Evolutionary conservation across 2,329 filamentous ascomycete genomes (phyloP).

Genomic region (Talaromyces sp.): DNA sequence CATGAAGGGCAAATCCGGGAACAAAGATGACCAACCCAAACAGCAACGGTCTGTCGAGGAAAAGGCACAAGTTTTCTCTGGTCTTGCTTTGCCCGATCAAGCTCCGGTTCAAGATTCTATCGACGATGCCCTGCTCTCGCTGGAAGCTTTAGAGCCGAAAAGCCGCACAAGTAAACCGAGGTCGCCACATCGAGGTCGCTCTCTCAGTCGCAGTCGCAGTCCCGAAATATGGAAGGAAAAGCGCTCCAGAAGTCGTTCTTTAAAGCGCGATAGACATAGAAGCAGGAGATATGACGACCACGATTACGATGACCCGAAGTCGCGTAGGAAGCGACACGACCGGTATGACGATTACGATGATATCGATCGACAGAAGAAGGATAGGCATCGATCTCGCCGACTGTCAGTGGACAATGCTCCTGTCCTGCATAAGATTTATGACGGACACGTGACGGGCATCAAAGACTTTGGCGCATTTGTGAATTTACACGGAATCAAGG

Average conservation of each 20-base stretch:
- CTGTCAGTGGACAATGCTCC: slow-evolving; percentile 75
- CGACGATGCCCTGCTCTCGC: slow-evolving; percentile 84
- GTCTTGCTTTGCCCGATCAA: slow-evolving; percentile 78
- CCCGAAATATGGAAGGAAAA: slow-evolving; percentile 43
- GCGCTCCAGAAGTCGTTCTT: slow-evolving; percentile 22
- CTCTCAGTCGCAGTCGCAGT: slow-evolving; percentile 49
- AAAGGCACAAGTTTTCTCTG: slow-evolving; percentile 85
- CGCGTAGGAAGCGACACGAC: slow-evolving; percentile 33
- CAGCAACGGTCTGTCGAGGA: slow-evolving; percentile 51
- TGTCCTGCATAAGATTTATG: slow-evolving; percentile 78
- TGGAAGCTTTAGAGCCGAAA: slow-evolving; percentile 77
- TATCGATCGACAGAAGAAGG: not conserved
- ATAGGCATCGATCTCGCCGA: slow-evolving; percentile 53
- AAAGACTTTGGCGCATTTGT: slow-evolving; percentile 97
- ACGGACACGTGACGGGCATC: slow-evolving; percentile 81
- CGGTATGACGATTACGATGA: slow-evolving; percentile 42
- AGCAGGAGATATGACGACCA: slow-evolving; percentile 1
- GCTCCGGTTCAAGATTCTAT: slow-evolving; percentile 59
- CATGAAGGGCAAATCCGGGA: slow-evolving; percentile 57
- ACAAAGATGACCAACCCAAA: slow-evolving; percentile 39
- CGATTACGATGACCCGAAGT: slow-evolving; percentile 45
- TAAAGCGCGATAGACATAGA: not conserved
- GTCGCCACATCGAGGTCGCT: slow-evolving; percentile 23
- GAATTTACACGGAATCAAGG: slow-evolving; percentile 77
- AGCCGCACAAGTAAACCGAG: slow-evolving; percentile 28